phyloP scores from a whole-genome alignment of 495 filamentous ascomycete genomes.

The Xylaria nigripes region DNA sequence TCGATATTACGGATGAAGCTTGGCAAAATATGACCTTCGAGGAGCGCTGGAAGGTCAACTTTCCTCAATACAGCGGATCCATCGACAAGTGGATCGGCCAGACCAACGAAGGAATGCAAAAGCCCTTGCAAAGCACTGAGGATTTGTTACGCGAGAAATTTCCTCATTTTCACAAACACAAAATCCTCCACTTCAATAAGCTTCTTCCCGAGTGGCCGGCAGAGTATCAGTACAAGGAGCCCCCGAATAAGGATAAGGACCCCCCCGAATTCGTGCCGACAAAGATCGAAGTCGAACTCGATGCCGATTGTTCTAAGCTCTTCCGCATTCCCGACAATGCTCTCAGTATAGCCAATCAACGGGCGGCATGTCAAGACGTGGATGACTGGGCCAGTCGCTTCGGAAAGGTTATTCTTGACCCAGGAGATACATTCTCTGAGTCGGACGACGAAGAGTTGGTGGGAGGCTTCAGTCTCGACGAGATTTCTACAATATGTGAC shows the following conservation, averaged over 20 bases:
- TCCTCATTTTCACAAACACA: constrained; percentile 60
- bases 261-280: constrained; percentile 55
- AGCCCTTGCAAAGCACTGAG: constrained; percentile 48
- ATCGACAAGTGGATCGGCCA: constrained; percentile 27
- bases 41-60: constrained; percentile 29
- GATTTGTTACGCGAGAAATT: constrained; percentile 62
- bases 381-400: constrained; percentile 24
- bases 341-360: constrained; percentile 35
- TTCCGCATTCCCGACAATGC: constrained; percentile 57
- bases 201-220: constrained; percentile 68
- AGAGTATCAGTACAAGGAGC: constrained; percentile 58
- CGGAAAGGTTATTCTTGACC: constrained; percentile 43
- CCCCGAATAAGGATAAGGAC: constrained; percentile 66
- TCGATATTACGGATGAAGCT: constrained; percentile 22
- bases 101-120: constrained; percentile 40
- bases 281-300: constrained; percentile 78
- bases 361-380: constrained; percentile 49
- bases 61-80: constrained; percentile 13
- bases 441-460: constrained; percentile 52
- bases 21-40: constrained; percentile 40
- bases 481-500: constrained; percentile 70
- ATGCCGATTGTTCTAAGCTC: constrained; percentile 66
- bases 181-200: constrained; percentile 59
- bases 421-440: constrained; percentile 29
- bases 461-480: constrained; percentile 61